Conservation (phyloP, 768 basidiomycete genomes). For the Russula dissimulans region DNA sequence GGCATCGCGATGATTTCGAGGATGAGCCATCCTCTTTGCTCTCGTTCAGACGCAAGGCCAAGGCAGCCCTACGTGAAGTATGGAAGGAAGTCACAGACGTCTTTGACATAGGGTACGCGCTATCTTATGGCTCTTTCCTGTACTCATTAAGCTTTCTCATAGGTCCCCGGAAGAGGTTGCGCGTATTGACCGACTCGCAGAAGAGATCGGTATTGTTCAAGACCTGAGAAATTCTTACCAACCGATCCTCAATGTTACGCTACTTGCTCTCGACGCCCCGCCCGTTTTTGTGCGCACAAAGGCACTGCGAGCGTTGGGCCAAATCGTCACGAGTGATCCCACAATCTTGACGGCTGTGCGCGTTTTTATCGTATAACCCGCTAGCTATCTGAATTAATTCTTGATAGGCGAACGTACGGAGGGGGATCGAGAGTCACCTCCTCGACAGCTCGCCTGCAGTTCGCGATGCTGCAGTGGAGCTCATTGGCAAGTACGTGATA, state of each 20-base stretch:
- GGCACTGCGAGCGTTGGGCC: slow-evolving; percentile 80
- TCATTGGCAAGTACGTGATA: slow-evolving; percentile 96
- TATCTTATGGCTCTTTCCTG: not conserved
- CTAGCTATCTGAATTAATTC: slow-evolving; percentile 3
- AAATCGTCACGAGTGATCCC: slow-evolving; percentile 85
- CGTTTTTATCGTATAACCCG: not conserved
- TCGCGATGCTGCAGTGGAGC: slow-evolving; percentile 91
- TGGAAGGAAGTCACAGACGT: slow-evolving; percentile 71
- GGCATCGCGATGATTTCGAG: slow-evolving; percentile 29
- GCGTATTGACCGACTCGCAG: slow-evolving; percentile 59
- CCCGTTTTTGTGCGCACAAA: slow-evolving; percentile 92
- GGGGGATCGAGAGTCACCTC: slow-evolving; percentile 82
- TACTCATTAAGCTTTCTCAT: not conserved
- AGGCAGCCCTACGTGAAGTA: slow-evolving; percentile 54
- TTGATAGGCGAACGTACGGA: slow-evolving; percentile 62
- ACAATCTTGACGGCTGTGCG: slow-evolving; percentile 67
- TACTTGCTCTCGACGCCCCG: slow-evolving; percentile 73
- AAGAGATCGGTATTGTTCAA: slow-evolving; percentile 71
- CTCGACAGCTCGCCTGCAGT: slow-evolving; percentile 90
- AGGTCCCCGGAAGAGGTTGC: slow-evolving; percentile 65
- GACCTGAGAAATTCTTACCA: slow-evolving; percentile 73
- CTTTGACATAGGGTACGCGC: slow-evolving; percentile 69
- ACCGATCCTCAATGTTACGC: slow-evolving; percentile 69
- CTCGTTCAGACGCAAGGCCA: slow-evolving; percentile 48
- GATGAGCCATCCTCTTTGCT: slow-evolving; percentile 29